A percentile compares a stretch with the other conserved stretches of the same genome.
These are phyloP conservation scores for Xylariaceae sp. DNA, from an alignment of 2,329 filamentous ascomycete genomes.

Conservation along the genomic window DNA sequence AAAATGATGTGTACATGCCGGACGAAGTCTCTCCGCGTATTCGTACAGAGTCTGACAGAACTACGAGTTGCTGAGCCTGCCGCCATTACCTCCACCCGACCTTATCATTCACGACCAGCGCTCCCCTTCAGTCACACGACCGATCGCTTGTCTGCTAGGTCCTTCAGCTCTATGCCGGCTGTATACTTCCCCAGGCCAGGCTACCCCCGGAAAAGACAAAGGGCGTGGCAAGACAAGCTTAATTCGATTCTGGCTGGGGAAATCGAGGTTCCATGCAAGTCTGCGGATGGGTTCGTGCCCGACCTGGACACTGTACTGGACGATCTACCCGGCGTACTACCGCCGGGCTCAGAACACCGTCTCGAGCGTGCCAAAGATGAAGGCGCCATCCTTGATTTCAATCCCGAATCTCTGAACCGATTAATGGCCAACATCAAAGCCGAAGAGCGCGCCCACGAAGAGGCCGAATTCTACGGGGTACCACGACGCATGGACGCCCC, in stretches of 20 bases:
- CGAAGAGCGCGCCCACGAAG: neutral
- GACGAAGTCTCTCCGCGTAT: constrained; percentile 42
- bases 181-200: constrained; percentile 14
- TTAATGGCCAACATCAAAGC: constrained; percentile 6
- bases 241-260: too few relatives aligned
- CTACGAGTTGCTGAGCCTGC: constrained; percentile 22
- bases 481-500: too few relatives aligned
- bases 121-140: constrained; percentile 9
- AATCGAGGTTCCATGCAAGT: too few relatives aligned
- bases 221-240: too few relatives aligned
- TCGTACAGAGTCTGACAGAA: constrained; percentile 42
- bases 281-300: too few relatives aligned
- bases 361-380: constrained; percentile 20
- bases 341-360: constrained; percentile 14
- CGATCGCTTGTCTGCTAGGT: constrained; percentile 11
- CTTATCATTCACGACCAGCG: constrained; percentile 12
- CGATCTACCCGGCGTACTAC: too few relatives aligned
- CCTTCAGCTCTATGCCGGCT: constrained; percentile 22
- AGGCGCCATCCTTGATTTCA: constrained; percentile 32
- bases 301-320: too few relatives aligned
- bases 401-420: constrained; percentile 33
- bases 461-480: too few relatives aligned
- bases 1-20: constrained; percentile 49
- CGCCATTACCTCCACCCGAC: constrained; percentile 11
- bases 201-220: too few relatives aligned